Evolutionary conservation across 2,329 filamentous ascomycete genomes (phyloP).

Genomic region (Hymenoscyphus albidus): DNA sequence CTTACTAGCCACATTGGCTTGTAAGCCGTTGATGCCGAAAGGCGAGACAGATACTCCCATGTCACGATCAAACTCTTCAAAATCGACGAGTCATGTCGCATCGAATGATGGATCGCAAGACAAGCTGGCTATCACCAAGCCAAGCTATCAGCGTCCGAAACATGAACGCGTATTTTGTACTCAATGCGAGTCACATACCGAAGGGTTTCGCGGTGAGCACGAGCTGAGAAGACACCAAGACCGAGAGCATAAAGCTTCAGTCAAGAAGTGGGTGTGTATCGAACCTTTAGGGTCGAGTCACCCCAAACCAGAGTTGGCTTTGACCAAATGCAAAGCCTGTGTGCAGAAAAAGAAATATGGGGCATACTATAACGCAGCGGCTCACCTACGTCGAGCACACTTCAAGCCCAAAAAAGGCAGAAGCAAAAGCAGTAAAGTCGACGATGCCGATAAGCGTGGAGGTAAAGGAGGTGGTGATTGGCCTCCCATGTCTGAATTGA

Average conservation of each 20-base stretch:
- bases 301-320: conserved; percentile 56
- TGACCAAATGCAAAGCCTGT: conserved; percentile 66
- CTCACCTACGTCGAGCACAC: conserved; percentile 79
- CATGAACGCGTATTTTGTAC: conserved; percentile 49
- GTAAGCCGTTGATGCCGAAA: conserved; percentile 33
- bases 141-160: conserved; percentile 35
- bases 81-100: conserved; percentile 29
- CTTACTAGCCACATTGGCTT: conserved; percentile 24
- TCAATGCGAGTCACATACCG: conserved; percentile 75
- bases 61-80: conserved; percentile 31
- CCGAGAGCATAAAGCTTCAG: conserved; percentile 57
- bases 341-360: conserved; percentile 80
- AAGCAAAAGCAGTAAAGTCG: conserved; percentile 31
- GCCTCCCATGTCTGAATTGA: conserved; percentile 52
- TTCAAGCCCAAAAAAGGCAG: conserved; percentile 64
- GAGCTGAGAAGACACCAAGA: conserved; percentile 69
- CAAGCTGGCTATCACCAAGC: conserved; percentile 34
- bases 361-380: conserved; percentile 89
- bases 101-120: conserved; percentile 33
- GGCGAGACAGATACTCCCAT: conserved; percentile 29
- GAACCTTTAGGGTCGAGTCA: conserved; percentile 47
- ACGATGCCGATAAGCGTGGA: conserved; percentile 44
- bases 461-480: conserved; percentile 50
- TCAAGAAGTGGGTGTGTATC: conserved; percentile 57
- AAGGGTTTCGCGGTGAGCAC: conserved; percentile 87